A percentile compares a stretch with the other conserved stretches of the same genome.
Evolutionary conservation across 805 yeast species (phyloP).

Genomic region (Candida ascalaphidarum): DNA sequence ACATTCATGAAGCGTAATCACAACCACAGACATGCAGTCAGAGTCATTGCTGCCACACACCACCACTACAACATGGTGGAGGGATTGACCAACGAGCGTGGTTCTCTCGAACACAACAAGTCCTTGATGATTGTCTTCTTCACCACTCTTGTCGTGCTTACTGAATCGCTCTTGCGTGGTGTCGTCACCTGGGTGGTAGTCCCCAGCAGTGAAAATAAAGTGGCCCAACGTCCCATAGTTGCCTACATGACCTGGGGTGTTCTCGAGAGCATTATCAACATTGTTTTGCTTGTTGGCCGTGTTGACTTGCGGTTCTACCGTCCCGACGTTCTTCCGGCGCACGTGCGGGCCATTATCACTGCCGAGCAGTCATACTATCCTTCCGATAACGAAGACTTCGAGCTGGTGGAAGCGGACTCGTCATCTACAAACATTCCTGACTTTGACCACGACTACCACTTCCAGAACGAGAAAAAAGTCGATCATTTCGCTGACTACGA

Average conservation of each 20-base stretch:
- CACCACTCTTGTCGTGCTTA: conserved; percentile 41
- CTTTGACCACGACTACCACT: too few species aligned
- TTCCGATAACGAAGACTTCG: conserved; percentile 20
- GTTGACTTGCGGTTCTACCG: conserved; percentile 73
- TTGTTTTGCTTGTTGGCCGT: conserved; percentile 53
- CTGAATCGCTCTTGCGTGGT: conserved; percentile 44
- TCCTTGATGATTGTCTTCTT: conserved; percentile 39
- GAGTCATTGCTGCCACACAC: conserved; percentile 55
- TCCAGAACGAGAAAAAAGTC: too few species aligned
- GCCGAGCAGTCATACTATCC: conserved; percentile 32
- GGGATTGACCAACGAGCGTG: conserved; percentile 31
- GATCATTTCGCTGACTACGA: too few species aligned
- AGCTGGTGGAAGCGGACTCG: too few species aligned
- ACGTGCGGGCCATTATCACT: conserved; percentile 30
- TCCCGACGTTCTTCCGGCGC: conserved; percentile 48
- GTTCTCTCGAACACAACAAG: conserved; percentile 38
- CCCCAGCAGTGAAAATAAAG: conserved; percentile 13
- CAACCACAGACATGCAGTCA: conserved; percentile 39
- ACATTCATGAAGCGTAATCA: conserved; percentile 41
- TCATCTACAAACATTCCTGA: too few species aligned
- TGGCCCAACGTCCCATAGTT: conserved; percentile 33
- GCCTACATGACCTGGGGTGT: conserved; percentile 67
- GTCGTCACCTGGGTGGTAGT: conserved; percentile 33
- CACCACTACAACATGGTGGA: conserved; percentile 29
- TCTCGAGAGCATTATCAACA: conserved; percentile 49